Percentiles rank a stretch among this genome's conserved stretches.
Evolutionary conservation across 352 stramenopile genomes (phyloP).

Genomic region (Phytophthora palmivora): DNA sequence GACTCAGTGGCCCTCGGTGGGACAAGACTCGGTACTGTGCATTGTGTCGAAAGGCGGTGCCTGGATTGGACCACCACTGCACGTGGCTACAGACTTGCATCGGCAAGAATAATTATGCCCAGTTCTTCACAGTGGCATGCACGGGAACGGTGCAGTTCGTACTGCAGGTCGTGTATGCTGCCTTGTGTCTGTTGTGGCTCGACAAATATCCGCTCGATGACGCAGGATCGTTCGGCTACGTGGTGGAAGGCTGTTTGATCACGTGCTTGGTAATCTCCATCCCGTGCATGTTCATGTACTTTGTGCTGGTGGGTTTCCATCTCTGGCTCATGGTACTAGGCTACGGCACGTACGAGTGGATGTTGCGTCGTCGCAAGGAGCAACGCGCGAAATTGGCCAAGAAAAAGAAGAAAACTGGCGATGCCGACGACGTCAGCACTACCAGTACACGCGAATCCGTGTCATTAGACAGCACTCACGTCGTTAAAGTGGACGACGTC

Average conservation of each 20-base stretch:
- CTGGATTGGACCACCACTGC: conserved; percentile 88
- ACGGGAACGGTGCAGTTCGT: conserved; percentile 75
- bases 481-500: conserved; percentile 24
- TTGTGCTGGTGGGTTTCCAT: conserved; percentile 84
- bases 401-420: conserved; percentile 33
- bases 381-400: conserved; percentile 66
- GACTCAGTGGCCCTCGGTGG: conserved; percentile 73
- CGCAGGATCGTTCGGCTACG: conserved; percentile 31
- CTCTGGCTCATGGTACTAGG: conserved; percentile 79
- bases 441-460: conserved; percentile 28
- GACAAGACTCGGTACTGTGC: conserved; percentile 86
- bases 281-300: conserved; percentile 88
- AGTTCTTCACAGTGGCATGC: conserved; percentile 87
- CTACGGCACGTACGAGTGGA: conserved; percentile 91
- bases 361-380: conserved; percentile 77
- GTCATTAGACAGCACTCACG: conserved; percentile 37
- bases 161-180: conserved; percentile 60
- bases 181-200: conserved; percentile 63
- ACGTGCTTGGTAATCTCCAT: conserved; percentile 68
- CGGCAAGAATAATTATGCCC: conserved; percentile 83
- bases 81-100: conserved; percentile 91
- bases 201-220: conserved; percentile 35
- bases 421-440: conserved; percentile 24
- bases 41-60: conserved; percentile 79
- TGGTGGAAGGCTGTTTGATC: conserved; percentile 58